Base-by-base conservation (phyloP, 176 grass and related monocot species). In the Musa schizocarpa region DNA sequence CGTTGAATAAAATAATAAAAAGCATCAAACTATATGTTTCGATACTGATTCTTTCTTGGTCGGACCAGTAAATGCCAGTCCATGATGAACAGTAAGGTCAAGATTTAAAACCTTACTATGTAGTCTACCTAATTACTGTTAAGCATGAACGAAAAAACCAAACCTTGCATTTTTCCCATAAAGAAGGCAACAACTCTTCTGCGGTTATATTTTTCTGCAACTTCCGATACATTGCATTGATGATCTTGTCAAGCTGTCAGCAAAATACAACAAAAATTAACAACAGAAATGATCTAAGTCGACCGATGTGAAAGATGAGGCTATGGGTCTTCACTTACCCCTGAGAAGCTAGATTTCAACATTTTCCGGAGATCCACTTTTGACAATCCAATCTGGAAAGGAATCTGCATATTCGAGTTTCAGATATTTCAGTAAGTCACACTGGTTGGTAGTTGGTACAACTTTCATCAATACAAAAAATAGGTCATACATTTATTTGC, bases 91-190 rank as follows among this genome's bases (percentile, higher is more conserved):
- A 43, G 34, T 43, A 43, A 43, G 34, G 34, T 43, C 34, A 43
- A 57, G 55, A 57, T 16, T 57, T 17, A 22, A 75, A 21, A 61
- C 34, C 9, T 17, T 1, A 0, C 23, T 20, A 67, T 3, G 34
- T 78, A 26, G 19, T 22, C 22, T 22, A 67, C 2, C 1, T 9
- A 34, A 26, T 50, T 51, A 65, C 43, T 23, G 22, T 24, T 57
- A 53, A 10, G 16, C 26, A 51, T 11, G 55, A 21, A 58, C 69
- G 54, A 65, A 8, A 87, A 54, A 8, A 59, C 52, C 52, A 71
- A 55, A 98, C 90, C 94, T 93, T 98, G 88, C 90, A 98, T 81
- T 93, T 91, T 22, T 93, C 94, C 94, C 90, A 98, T 29, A 98
- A 80, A 23, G 90, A 91, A 78, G 94, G 90, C 21, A 98, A 63